A percentile compares a stretch with the other conserved stretches of the same genome.
phyloP scores from a whole-genome alignment of 2,329 filamentous ascomycete species.

The Corynespora cassiicola region DNA sequence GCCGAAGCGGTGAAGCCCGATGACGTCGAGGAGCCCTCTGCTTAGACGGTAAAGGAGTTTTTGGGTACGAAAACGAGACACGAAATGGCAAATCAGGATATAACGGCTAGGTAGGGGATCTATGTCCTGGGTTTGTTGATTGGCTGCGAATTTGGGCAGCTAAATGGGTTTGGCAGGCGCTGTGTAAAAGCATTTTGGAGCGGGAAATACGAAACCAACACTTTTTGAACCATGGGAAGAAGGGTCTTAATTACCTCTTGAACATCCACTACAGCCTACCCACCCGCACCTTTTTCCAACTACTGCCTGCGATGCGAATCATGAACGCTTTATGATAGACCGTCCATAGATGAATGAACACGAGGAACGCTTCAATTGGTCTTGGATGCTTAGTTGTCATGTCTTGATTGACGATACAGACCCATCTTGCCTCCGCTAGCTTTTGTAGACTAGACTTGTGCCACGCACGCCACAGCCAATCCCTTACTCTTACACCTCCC shows the following conservation, averaged over 20 bases:
- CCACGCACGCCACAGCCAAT: too few species aligned
- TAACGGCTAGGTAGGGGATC: constrained; percentile 11
- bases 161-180: background rate
- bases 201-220: constrained; percentile 6
- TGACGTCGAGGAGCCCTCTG: constrained; percentile 44
- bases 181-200: constrained; percentile 16
- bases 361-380: constrained; percentile 1
- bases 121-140: constrained; percentile 8
- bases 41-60: constrained; percentile 12
- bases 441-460: too few species aligned
- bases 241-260: constrained; percentile 1
- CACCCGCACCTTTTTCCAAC: too few species aligned
- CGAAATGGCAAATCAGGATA: background rate
- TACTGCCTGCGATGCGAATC: constrained; percentile 6
- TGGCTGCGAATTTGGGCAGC: background rate
- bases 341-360: constrained; percentile 12
- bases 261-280: too few species aligned
- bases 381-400: too few species aligned
- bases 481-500: too few species aligned
- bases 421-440: too few species aligned
- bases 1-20: constrained; percentile 53
- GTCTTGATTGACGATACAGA: too few species aligned
- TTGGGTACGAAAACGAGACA: constrained; percentile 2
- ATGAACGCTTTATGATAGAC: constrained; percentile 15
- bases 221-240: constrained; percentile 12